Conservation (phyloP, 2,329 filamentous ascomycete genomes). For the Calonectria fujianensis region DNA sequence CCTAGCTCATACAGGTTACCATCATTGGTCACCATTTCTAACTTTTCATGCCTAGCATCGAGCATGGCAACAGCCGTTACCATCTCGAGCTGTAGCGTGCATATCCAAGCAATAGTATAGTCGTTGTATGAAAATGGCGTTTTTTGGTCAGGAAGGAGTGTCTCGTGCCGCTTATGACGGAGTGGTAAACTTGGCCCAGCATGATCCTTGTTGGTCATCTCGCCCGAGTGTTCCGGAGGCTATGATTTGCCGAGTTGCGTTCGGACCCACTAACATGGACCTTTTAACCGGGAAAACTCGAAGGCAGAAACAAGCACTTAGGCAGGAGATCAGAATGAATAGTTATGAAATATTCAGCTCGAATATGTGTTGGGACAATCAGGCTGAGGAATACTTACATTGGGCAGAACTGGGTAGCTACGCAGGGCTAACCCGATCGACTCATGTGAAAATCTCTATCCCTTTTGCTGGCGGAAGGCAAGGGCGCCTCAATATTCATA, state of each 20-base stretch:
- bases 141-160: background rate
- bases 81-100: constrained; percentile 53
- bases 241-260: background rate
- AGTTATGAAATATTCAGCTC: background rate
- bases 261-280: background rate
- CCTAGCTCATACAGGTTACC: constrained; percentile 53
- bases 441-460: background rate
- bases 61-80: constrained; percentile 55
- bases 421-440: background rate
- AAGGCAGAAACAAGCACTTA: background rate
- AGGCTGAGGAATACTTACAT: background rate
- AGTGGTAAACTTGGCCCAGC: background rate
- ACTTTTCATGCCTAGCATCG: constrained; percentile 47
- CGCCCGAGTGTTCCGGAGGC: background rate
- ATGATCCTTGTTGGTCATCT: background rate
- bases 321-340: background rate
- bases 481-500: background rate
- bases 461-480: background rate
- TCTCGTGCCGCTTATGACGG: background rate
- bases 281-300: background rate
- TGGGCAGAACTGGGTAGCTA: background rate
- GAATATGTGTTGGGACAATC: background rate
- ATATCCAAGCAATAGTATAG: constrained; percentile 58
- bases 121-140: background rate
- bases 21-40: constrained; percentile 34